phyloP scores from a whole-genome alignment of 1,284 basidiomycete species.

The Xerocomus nothofagi region DNA sequence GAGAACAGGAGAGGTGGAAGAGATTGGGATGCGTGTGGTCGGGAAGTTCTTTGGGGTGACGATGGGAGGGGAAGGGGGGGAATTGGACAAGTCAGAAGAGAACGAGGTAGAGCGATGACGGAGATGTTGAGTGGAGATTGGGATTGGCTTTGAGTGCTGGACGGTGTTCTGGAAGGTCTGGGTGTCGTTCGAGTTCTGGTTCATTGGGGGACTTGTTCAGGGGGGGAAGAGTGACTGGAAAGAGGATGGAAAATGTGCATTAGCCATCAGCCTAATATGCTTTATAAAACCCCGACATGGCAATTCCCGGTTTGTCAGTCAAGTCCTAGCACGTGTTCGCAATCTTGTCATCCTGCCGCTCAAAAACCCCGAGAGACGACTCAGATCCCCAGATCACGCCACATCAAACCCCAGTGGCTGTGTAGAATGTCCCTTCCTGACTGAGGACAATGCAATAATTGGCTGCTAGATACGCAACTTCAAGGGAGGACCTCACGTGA shows the following conservation, averaged over 20 bases:
- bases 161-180: constrained; percentile 26
- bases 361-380: too few species aligned
- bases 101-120: constrained; percentile 56
- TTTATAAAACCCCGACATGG: constrained; percentile 34
- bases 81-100: constrained; percentile 54
- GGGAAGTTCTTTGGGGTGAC: constrained; percentile 35
- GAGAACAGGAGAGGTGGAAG: constrained; percentile 66
- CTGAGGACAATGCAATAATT: too few species aligned
- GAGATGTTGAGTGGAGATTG: constrained; percentile 47
- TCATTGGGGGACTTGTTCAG: constrained; percentile 12
- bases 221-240: neutral
- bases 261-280: neutral
- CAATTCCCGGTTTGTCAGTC: constrained; percentile 27
- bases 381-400: too few species aligned
- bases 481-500: too few species aligned
- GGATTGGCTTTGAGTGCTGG: constrained; percentile 64
- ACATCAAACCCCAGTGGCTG: constrained; percentile 6
- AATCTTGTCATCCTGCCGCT: constrained; percentile 11
- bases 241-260: neutral
- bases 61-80: constrained; percentile 50
- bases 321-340: constrained; percentile 28
- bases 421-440: neutral
- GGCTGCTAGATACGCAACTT: too few species aligned
- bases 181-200: neutral
- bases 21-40: constrained; percentile 47